Conservation (phyloP, 2,329 filamentous ascomycete species). For the Ceratocystis destructans region DNA sequence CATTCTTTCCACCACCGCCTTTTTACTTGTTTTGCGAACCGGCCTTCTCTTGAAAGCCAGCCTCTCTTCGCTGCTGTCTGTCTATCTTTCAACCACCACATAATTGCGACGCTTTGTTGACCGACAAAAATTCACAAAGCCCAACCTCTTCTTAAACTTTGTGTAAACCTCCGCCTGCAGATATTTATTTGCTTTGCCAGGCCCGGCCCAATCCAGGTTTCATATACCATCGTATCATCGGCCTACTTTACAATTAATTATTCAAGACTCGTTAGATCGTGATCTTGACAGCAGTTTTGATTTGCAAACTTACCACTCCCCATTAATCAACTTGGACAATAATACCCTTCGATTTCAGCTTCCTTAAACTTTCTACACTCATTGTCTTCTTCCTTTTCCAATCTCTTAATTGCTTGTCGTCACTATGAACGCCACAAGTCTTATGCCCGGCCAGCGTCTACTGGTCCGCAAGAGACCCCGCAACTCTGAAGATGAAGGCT, state of each 20-base stretch:
- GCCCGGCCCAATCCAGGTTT: not conserved
- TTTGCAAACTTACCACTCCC: not conserved
- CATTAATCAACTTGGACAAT: not conserved
- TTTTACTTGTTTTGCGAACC: not conserved
- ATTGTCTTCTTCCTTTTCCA: not conserved
- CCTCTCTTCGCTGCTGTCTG: not conserved
- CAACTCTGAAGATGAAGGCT: slow-evolving; percentile 16
- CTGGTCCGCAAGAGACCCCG: slow-evolving; percentile 18
- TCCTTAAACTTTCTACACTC: too few relatives aligned
- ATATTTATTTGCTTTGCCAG: slow-evolving; percentile 6
- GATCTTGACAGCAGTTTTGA: not conserved
- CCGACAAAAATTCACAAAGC: not conserved
- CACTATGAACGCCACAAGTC: slow-evolving; percentile 10
- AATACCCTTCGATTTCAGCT: not conserved
- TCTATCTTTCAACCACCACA: slow-evolving; percentile 9
- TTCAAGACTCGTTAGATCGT: slow-evolving; percentile 10
- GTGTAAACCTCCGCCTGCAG: not conserved
- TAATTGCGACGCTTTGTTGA: slow-evolving; percentile 6
- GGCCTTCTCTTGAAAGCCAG: slow-evolving; percentile 6
- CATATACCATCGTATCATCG: not conserved
- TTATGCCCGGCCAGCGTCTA: slow-evolving; percentile 14
- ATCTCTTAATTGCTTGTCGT: not conserved
- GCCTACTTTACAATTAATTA: not conserved
- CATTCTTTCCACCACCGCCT: not conserved
- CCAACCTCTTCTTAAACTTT: slow-evolving; percentile 4